Percentiles rank a stretch among this genome's conserved stretches.
Conservation (phyloP, 495 filamentous ascomycete genomes). For the Sabuloglossum arenarium region DNA sequence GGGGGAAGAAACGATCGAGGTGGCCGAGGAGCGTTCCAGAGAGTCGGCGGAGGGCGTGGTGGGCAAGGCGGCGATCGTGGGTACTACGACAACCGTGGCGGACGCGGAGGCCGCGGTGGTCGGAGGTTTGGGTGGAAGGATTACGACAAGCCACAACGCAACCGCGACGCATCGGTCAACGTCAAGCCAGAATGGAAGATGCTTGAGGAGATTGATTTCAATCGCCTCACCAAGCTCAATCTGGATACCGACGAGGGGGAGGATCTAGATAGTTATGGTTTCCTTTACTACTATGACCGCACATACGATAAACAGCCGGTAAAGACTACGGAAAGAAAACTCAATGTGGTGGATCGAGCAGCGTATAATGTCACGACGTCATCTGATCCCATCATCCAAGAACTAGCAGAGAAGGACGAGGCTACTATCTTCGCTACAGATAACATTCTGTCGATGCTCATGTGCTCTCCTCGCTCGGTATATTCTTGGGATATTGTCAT, state of each 20-base stretch:
- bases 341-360: constrained; percentile 73
- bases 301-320: constrained; percentile 81
- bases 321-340: constrained; percentile 67
- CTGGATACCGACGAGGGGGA: constrained; percentile 86
- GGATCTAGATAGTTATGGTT: constrained; percentile 85
- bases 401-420: constrained; percentile 88
- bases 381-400: constrained; percentile 88
- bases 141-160: constrained; percentile 93
- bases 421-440: constrained; percentile 94
- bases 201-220: constrained; percentile 97
- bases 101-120: constrained; percentile 35
- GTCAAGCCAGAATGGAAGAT: constrained; percentile 89
- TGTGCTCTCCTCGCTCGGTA: constrained; percentile 88
- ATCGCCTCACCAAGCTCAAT: constrained; percentile 81
- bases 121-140: constrained; percentile 96
- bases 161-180: constrained; percentile 83
- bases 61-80: constrained; percentile 32
- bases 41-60: constrained; percentile 32
- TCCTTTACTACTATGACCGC: constrained; percentile 93
- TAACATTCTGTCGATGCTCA: constrained; percentile 94
- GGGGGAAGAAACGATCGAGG: constrained; percentile 34
- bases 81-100: constrained; percentile 36
- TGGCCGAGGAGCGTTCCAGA: constrained; percentile 44
- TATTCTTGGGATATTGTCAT: constrained; percentile 98
- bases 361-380: constrained; percentile 96